These are phyloP conservation scores for Aspergillus sojae DNA, from an alignment of 2,329 filamentous ascomycete genomes.

Conservation along the genomic window DNA sequence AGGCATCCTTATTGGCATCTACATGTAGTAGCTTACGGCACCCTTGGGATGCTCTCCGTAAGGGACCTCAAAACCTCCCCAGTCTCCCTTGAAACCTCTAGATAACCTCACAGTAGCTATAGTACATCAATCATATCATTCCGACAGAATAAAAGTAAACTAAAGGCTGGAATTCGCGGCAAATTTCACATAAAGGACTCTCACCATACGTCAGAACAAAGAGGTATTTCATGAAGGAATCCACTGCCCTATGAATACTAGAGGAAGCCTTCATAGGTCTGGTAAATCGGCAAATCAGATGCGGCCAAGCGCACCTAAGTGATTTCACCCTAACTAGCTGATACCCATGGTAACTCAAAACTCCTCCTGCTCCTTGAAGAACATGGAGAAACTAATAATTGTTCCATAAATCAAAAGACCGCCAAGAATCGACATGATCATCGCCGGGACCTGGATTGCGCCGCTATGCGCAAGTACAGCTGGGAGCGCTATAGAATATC, in stretches of 20 bases:
- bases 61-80: not conserved
- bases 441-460: slow-evolving; percentile 79
- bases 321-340: not conserved
- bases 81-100: slow-evolving; percentile 14
- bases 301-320: not conserved
- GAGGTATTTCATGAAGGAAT: slow-evolving; percentile 21
- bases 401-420: slow-evolving; percentile 95
- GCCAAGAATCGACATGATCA: slow-evolving; percentile 92
- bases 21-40: not conserved
- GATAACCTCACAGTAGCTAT: slow-evolving; percentile 21
- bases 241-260: slow-evolving; percentile 13
- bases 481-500: slow-evolving; percentile 69
- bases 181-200: slow-evolving; percentile 27
- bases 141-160: slow-evolving; percentile 12
- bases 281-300: not conserved
- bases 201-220: slow-evolving; percentile 25
- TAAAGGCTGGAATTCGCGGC: slow-evolving; percentile 15
- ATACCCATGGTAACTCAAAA: slow-evolving; percentile 60
- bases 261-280: not conserved
- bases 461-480: slow-evolving; percentile 83
- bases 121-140: slow-evolving; percentile 23
- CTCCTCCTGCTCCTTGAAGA: slow-evolving; percentile 97
- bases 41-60: not conserved
- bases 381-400: slow-evolving; percentile 97
- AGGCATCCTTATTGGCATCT: not conserved